Evolutionary conservation across 2,329 filamentous ascomycete species (phyloP), one percentile per base, ranked within the genome.

Genomic region (Aspergillus niger): DNA sequence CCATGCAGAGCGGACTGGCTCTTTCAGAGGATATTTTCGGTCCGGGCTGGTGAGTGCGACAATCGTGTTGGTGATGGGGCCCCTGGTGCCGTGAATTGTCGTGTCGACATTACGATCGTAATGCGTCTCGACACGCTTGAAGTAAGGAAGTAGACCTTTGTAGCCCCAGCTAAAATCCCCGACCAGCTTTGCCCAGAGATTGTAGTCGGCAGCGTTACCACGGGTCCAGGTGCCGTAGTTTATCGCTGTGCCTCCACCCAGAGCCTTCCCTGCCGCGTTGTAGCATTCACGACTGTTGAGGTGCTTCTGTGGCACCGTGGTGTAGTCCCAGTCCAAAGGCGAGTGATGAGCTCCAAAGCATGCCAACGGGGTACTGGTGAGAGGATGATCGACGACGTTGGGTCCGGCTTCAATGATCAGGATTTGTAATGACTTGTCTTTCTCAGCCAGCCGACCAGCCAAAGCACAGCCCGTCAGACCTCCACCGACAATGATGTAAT

Each of bases 101-200:
- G 69, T 48, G 55, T 71, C 63, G 1, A 13, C 55, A 0, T 69
- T 17, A 13, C 67, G 39, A 26, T 68, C 66, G 13, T 73, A 72
- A 13, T 67, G 67, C 7, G 59, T 60, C 61, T 82, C 80, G 0
- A 73, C 65, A 59, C 78, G 81, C 39, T 71, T 70, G 57, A 82
- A 77, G 69, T 80, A 85, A 2, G 79, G 79, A 15, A 80, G 71
- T 30, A 84, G 74, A 8, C 75, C 75, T 3, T 80, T 69, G 58
- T 80, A 82, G 60, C 75, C 77, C 75, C 82, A 86, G 2, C 73
- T 69, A 1, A 75, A 51, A 56, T 84, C 81, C 2, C 70, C 74
- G 0, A 77, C 72, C 2, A 74, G 65, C 32, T 73, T 66, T 2
- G 74, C 79, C 82, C 81, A 84, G 48, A 76, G 72, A 22, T 83